Base-by-base conservation (phyloP, 345 rosid species). In the Eucalyptus sp. region DNA sequence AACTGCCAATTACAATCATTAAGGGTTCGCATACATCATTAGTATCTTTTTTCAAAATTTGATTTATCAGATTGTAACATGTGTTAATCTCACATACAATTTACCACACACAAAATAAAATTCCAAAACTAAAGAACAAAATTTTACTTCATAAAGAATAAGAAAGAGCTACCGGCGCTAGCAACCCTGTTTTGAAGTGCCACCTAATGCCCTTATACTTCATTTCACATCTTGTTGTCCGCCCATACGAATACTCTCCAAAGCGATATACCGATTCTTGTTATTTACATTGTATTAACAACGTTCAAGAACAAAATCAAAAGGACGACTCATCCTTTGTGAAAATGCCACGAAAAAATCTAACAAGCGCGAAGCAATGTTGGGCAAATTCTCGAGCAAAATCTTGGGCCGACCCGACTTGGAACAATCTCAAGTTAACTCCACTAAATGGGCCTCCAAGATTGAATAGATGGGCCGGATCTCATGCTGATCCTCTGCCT, bases 161-260 rank as follows among this genome's bases (percentile, higher is more conserved):
- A 25, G 25, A 76, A 20, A 71, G 14, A 8, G 25, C 46, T 71
- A 10, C 25, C 3, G 10, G 1, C 0, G 14, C 2, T 68, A 68
- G 48, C 8, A 1, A 71, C 14, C 3, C 5, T 76, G 2, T 76
- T 71, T 5, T 2, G 0, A 44, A 27, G 13, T 0, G 7, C 10
- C 48, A 6, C 48, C 46, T 52, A 10, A 20, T 76, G 22, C 4
- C 13, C 27, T 10, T 76, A 22, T 11, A 4, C 48, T 41, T 37
- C 48, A 37, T 11, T 76, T 76, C 48, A 76, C 48, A 76, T 76
- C 84, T 76, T 41, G 9, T 64, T 29, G 31, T 68, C 20, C 4
- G 22, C 41, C 22, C 76, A 66, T n/a, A 66, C 0, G 43, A 31
- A 16, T 68, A 33, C 80, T 68, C 44, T 18, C 44, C 25, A 5